Conservation (phyloP, 2,329 filamentous ascomycete species). For the Fusarium fujikuroi region DNA sequence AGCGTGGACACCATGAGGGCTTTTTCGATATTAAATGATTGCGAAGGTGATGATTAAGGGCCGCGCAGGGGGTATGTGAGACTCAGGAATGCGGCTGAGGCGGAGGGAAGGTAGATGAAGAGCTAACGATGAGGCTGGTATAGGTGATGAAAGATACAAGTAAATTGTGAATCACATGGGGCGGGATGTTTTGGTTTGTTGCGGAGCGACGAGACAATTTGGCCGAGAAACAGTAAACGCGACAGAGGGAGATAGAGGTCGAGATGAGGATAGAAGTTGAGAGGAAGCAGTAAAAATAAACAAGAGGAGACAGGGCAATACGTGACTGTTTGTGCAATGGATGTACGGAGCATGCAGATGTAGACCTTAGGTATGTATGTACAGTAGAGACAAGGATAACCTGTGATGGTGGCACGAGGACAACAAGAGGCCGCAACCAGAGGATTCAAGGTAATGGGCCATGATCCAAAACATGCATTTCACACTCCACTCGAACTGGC, state of each 20-base stretch:
- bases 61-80: slow-evolving; percentile 17
- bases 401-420: slow-evolving; percentile 36
- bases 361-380: background rate
- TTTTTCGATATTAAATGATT: slow-evolving; percentile 15
- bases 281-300: slow-evolving; percentile 16
- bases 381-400: slow-evolving; percentile 19
- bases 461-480: slow-evolving; percentile 29
- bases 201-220: slow-evolving; percentile 34
- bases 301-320: slow-evolving; percentile 6
- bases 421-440: slow-evolving; percentile 21
- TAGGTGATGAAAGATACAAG: slow-evolving; percentile 2
- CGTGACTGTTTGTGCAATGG: slow-evolving; percentile 4
- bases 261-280: background rate
- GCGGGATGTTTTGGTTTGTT: slow-evolving; percentile 37
- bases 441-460: slow-evolving; percentile 26
- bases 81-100: slow-evolving; percentile 22
- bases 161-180: slow-evolving; percentile 41
- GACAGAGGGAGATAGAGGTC: slow-evolving; percentile 6
- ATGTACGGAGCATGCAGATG: background rate
- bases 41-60: slow-evolving; percentile 7
- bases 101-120: slow-evolving; percentile 25
- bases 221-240: background rate
- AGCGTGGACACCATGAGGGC: slow-evolving; percentile 71
- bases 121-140: slow-evolving; percentile 31
- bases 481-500: slow-evolving; percentile 10